A percentile compares a stretch with the other conserved stretches of the same genome.
Evolutionary conservation across 768 basidiomycete species (phyloP).

Genomic region (Kwoniella sp.): DNA sequence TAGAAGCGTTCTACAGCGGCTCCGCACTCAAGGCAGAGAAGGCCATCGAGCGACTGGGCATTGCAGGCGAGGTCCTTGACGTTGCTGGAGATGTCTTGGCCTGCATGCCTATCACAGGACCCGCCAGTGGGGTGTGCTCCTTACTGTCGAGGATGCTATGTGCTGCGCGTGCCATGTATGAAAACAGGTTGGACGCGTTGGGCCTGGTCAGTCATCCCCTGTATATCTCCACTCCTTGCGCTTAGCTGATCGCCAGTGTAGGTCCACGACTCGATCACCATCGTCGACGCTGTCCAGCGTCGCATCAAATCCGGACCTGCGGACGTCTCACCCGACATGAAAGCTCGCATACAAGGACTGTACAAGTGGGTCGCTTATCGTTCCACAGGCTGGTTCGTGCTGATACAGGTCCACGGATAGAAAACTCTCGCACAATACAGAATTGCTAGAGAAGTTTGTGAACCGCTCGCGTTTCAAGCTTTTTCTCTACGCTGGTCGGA

Average conservation of each 20-base stretch:
- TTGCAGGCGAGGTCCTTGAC: background rate
- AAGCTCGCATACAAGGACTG: background rate
- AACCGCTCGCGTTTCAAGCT: slow-evolving; percentile 7
- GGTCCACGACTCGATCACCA: slow-evolving; percentile 11
- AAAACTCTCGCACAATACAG: slow-evolving; percentile 5
- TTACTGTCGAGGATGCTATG: slow-evolving; percentile 1
- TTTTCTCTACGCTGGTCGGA: slow-evolving; percentile 1
- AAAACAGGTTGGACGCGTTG: slow-evolving; percentile 4
- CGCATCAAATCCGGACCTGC: background rate
- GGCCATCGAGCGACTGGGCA: background rate
- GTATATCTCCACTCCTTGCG: background rate
- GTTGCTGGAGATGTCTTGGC: background rate
- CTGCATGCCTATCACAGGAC: background rate
- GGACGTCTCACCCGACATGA: background rate
- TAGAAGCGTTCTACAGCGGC: too few species aligned
- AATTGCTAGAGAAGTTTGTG: slow-evolving; percentile 2
- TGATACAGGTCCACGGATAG: background rate
- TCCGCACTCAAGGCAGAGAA: slow-evolving; percentile 5
- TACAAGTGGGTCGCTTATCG: background rate
- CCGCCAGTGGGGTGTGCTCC: background rate
- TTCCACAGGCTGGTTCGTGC: background rate
- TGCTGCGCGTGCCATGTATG: background rate
- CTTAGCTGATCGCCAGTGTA: background rate
- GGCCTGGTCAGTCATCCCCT: slow-evolving; percentile 5
- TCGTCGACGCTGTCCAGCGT: slow-evolving; percentile 3